Conservation (phyloP, 2,329 filamentous ascomycete genomes). For the Diaporthe longicolla region DNA sequence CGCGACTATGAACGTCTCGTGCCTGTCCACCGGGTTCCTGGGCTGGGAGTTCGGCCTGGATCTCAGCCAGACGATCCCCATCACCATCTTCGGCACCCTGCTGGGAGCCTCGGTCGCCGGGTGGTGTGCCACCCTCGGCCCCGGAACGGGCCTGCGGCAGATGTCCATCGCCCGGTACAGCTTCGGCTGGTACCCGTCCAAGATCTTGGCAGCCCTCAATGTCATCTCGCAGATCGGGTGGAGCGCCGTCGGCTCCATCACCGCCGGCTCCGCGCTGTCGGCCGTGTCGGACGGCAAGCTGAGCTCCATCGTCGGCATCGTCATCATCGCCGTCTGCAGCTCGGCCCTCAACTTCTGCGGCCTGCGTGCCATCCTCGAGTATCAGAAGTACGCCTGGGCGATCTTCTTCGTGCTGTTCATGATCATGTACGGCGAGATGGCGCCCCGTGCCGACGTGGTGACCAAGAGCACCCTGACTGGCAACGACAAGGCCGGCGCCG, state of each 20-base stretch:
- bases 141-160: slow-evolving; percentile 64
- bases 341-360: slow-evolving; percentile 67
- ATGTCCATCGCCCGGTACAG: slow-evolving; percentile 63
- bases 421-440: slow-evolving; percentile 63
- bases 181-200: slow-evolving; percentile 65
- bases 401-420: slow-evolving; percentile 62
- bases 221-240: slow-evolving; percentile 65
- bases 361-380: slow-evolving; percentile 61
- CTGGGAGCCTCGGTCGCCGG: slow-evolving; percentile 59
- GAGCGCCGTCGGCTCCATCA: slow-evolving; percentile 64
- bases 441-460: slow-evolving; percentile 55
- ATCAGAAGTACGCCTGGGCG: slow-evolving; percentile 66
- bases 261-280: slow-evolving; percentile 63
- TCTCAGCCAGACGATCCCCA: slow-evolving; percentile 59
- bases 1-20: slow-evolving; percentile 64
- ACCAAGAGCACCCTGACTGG: slow-evolving; percentile 54
- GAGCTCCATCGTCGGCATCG: slow-evolving; percentile 64
- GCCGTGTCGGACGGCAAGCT: slow-evolving; percentile 60
- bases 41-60: slow-evolving; percentile 63
- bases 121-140: slow-evolving; percentile 64
- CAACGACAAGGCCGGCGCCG: slow-evolving; percentile 53
- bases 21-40: slow-evolving; percentile 65
- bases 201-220: slow-evolving; percentile 64
- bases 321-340: slow-evolving; percentile 64
- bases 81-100: slow-evolving; percentile 62